Base-by-base conservation (phyloP, 495 filamentous ascomycete genomes). In the Pyronema domesticum region DNA sequence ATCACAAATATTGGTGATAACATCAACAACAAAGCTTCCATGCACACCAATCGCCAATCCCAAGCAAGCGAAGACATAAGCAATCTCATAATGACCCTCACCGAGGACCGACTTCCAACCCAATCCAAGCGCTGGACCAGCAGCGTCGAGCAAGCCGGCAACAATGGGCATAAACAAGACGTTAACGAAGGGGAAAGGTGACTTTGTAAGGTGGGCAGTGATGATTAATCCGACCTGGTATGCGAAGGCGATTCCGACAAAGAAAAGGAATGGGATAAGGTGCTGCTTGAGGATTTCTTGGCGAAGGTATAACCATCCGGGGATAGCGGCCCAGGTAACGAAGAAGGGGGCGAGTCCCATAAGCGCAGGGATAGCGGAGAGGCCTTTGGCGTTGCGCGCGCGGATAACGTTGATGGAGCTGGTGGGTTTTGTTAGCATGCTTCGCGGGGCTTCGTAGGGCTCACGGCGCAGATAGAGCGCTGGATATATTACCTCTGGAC, bases 151-250 rank as follows among this genome's bases (percentile, higher is more conserved):
- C 3, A 91, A 80, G 48, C 80, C 88, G 50, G 74, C 76, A 23
- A 74, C 71, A 3, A 98, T 73, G 53, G 75, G 82, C 54, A 77
- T 68, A 37, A 76, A 78, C 56, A 89, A 71, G 18, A 94, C 76
- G 66, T 95, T 95, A 68, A 80, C 76, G 72, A 85, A 91, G 18
- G 91, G 89, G 72, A 93, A 98, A 0, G 76, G 70, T 14, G 82
- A 74, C 66, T 89, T 83, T 56, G 84, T 82, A 4, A 98, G 73
- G 68, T 98, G 91, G 1, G 87, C 89, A 23, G 82, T 82, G 70
- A 98, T 96, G 67, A 98, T 95, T 65, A 86, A 79, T 7, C 91
- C 91, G 46, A 98, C 91, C 53, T 84, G 80, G 68, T 94, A 95
- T 43, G 91, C 88, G 65, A 95, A 95, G 60, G 94, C 73, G 53